phyloP scores from a whole-genome alignment of 1,139 yeast species.

The Hyphopichia pseudoburtonii region DNA sequence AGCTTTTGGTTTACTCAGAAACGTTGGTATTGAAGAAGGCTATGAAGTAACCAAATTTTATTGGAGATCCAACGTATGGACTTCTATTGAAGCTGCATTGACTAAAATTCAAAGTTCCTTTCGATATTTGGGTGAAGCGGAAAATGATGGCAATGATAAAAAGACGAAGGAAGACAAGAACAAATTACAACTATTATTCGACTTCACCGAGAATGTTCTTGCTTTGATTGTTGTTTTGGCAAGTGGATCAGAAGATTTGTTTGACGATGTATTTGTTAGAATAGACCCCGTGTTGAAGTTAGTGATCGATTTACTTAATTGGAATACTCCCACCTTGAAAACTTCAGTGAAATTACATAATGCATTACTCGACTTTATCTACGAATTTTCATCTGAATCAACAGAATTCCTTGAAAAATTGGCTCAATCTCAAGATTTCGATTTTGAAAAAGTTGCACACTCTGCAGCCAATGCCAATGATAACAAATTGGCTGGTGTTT shows the following conservation, averaged over 20 bases:
- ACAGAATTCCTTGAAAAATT: constrained; percentile 49
- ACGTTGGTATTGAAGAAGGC: constrained; percentile 84
- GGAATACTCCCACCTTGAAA: constrained; percentile 29
- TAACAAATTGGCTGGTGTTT: constrained; percentile 49
- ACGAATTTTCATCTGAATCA: constrained; percentile 68
- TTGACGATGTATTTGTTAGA: constrained; percentile 48
- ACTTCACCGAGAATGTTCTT: constrained; percentile 70
- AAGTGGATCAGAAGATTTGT: constrained; percentile 61
- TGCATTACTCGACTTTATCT: constrained; percentile 58
- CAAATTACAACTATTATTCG: constrained; percentile 51
- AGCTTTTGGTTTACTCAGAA: constrained; percentile 77
- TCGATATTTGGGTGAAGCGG: constrained; percentile 33
- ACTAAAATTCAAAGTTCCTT: constrained; percentile 51
- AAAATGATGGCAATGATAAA: constrained; percentile 10
- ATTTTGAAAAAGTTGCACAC: constrained; percentile 17
- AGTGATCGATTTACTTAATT: constrained; percentile 41
- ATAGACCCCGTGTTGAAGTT: constrained; percentile 42
- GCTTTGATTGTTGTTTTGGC: constrained; percentile 70
- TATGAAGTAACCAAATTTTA: constrained; percentile 71
- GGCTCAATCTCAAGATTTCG: constrained; percentile 20
- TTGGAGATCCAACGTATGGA: constrained; percentile 81
- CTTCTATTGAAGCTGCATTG: constrained; percentile 51
- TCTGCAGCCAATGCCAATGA: constrained; percentile 19
- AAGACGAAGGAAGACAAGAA: constrained; percentile 39
- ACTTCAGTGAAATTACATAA: constrained; percentile 48